Evolutionary conservation across 2,329 filamentous ascomycete genomes (phyloP).

Genomic region (Fusarium sp.): DNA sequence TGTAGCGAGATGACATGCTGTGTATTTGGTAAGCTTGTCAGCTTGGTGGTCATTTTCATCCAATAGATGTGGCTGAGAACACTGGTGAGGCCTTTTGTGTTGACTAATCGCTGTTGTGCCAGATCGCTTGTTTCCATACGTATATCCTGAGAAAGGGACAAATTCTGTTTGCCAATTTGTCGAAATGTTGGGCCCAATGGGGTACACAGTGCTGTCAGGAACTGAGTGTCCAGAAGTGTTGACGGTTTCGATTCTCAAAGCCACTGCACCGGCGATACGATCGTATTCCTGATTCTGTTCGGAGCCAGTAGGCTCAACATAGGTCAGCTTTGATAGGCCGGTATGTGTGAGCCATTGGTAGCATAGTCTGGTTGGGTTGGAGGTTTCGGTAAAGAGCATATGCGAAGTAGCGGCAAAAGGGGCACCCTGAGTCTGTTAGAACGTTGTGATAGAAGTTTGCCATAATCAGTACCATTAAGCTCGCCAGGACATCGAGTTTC

Average conservation of each 20-base stretch:
- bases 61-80: neutral
- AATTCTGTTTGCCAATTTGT: slow-evolving; percentile 13
- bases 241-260: slow-evolving; percentile 35
- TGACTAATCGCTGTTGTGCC: slow-evolving; percentile 6
- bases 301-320: slow-evolving; percentile 22
- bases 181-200: neutral
- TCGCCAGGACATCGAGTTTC: slow-evolving; percentile 42
- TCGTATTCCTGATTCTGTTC: slow-evolving; percentile 27
- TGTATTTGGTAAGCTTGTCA: neutral
- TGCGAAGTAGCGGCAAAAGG: slow-evolving; percentile 32
- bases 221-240: slow-evolving; percentile 13
- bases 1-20: neutral
- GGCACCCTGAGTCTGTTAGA: slow-evolving; percentile 37
- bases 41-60: neutral
- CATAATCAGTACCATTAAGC: slow-evolving; percentile 27
- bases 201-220: slow-evolving; percentile 27
- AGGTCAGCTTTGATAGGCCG: slow-evolving; percentile 46
- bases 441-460: neutral
- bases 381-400: slow-evolving; percentile 40
- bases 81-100: neutral
- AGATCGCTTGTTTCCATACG: slow-evolving; percentile 33
- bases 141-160: slow-evolving; percentile 29
- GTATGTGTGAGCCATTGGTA: slow-evolving; percentile 49
- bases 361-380: slow-evolving; percentile 18
- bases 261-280: slow-evolving; percentile 34